Conservation (phyloP, 192 early-diverging fungal genomes). For the Backusella morwellensis region DNA sequence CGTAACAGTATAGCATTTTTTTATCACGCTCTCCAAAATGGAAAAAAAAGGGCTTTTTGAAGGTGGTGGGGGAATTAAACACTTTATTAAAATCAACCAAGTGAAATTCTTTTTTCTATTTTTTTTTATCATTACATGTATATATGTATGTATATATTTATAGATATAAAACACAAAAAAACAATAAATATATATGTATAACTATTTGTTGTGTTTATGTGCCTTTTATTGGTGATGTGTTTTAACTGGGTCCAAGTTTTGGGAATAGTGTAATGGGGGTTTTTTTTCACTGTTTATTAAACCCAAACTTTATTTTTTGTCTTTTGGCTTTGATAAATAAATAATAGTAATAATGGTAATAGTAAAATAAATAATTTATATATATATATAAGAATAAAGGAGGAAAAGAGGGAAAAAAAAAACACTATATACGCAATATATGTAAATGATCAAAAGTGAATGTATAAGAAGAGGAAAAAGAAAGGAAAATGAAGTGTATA, state of each 20-base stretch:
- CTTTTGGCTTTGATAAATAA: not conserved
- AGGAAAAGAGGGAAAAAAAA: not conserved
- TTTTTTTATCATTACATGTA: not conserved
- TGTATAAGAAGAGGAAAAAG: not conserved
- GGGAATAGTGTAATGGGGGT: too few species aligned
- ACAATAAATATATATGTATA: not conserved
- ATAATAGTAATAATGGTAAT: not conserved
- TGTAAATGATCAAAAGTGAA: not conserved
- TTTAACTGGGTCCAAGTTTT: too few species aligned
- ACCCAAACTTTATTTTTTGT: too few species aligned
- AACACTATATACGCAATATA: conserved; percentile 4
- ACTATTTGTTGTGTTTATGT: too few species aligned
- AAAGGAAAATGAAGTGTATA: not conserved
- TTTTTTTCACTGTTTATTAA: too few species aligned
- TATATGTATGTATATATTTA: not conserved
- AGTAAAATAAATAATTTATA: not conserved
- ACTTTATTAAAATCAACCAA: not conserved
- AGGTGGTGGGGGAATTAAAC: too few species aligned
- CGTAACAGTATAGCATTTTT: not conserved
- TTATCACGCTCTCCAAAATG: not conserved
- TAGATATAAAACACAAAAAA: not conserved
- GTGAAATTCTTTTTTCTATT: not conserved
- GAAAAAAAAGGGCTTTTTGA: too few species aligned
- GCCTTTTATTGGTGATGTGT: too few species aligned
- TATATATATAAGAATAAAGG: not conserved